Percentiles rank a stretch among this genome's conserved stretches.
Conservation (phyloP, 2,329 filamentous ascomycete genomes). For the Mycogone perniciosa region DNA sequence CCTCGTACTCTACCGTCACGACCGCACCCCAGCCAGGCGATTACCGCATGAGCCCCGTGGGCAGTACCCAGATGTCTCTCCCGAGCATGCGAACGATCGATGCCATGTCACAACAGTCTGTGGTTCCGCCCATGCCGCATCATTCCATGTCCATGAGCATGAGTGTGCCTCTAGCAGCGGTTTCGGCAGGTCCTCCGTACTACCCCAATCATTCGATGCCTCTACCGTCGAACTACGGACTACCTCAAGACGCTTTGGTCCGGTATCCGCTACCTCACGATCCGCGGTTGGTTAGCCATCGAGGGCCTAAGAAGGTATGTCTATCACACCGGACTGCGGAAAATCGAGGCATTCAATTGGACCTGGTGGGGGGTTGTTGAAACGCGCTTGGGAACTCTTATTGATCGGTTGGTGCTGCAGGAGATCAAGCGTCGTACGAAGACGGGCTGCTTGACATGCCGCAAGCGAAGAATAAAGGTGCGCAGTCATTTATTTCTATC, state of each 20-base stretch:
- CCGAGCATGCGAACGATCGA: constrained; percentile 39
- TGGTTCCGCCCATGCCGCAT: constrained; percentile 22
- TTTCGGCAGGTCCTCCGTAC: constrained; percentile 33
- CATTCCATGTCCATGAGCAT: constrained; percentile 32
- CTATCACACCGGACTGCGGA: background rate
- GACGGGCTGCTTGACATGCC: constrained; percentile 57
- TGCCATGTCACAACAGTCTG: constrained; percentile 22
- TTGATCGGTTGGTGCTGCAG: constrained; percentile 29
- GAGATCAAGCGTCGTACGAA: constrained; percentile 59
- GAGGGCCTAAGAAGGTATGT: constrained; percentile 53
- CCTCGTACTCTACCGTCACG: constrained; percentile 25
- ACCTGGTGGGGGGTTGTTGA: background rate
- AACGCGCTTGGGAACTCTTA: background rate
- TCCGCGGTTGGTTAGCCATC: constrained; percentile 40
- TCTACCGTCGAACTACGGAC: constrained; percentile 31
- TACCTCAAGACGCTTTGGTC: constrained; percentile 37
- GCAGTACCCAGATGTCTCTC: constrained; percentile 28
- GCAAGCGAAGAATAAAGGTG: constrained; percentile 58
- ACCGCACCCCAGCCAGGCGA: constrained; percentile 21
- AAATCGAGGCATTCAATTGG: background rate
- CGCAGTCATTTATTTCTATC: constrained; percentile 18
- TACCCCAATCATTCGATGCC: constrained; percentile 36
- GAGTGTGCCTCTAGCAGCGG: constrained; percentile 25
- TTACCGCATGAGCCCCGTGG: constrained; percentile 25
- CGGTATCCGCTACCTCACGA: constrained; percentile 45